These are phyloP conservation scores for Pyrenochaeta sp. DNA, from an alignment of 2,329 filamentous ascomycete species.

Conservation along the genomic window DNA sequence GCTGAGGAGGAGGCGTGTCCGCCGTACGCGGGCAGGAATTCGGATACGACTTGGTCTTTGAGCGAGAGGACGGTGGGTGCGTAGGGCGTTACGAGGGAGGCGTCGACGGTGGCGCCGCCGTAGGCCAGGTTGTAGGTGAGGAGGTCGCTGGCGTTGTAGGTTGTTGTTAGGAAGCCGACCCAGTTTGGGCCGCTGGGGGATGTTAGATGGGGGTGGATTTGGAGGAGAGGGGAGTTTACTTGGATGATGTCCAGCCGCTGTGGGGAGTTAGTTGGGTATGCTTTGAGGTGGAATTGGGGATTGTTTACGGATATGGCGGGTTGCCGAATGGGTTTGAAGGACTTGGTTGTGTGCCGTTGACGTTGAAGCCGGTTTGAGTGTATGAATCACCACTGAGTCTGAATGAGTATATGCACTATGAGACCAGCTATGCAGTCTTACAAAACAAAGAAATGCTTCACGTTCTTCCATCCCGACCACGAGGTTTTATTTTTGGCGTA, in stretches of 20 bases:
- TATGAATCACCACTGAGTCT: conserved; percentile 64
- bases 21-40: conserved; percentile 54
- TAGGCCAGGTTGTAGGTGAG: conserved; percentile 62
- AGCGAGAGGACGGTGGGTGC: conserved; percentile 58
- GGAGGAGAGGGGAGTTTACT: no score
- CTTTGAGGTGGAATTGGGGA: neutral
- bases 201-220: no score
- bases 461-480: conserved; percentile 43
- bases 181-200: conserved; percentile 65
- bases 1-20: conserved; percentile 34
- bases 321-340: conserved; percentile 67
- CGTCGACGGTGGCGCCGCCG: conserved; percentile 54
- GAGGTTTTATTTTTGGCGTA: conserved; percentile 15
- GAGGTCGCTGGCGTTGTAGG: conserved; percentile 51
- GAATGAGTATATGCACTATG: conserved; percentile 5
- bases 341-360: conserved; percentile 60
- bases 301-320: conserved; percentile 57
- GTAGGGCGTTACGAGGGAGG: conserved; percentile 58
- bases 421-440: conserved; percentile 6
- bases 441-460: conserved; percentile 47
- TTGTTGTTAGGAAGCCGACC: conserved; percentile 56
- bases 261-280: conserved; percentile 5
- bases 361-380: conserved; percentile 66
- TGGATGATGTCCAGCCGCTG: conserved; percentile 45
- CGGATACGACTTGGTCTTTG: conserved; percentile 58